Evolutionary conservation across 2,329 filamentous ascomycete species (phyloP).

Genomic region (Epichloe scottii): DNA sequence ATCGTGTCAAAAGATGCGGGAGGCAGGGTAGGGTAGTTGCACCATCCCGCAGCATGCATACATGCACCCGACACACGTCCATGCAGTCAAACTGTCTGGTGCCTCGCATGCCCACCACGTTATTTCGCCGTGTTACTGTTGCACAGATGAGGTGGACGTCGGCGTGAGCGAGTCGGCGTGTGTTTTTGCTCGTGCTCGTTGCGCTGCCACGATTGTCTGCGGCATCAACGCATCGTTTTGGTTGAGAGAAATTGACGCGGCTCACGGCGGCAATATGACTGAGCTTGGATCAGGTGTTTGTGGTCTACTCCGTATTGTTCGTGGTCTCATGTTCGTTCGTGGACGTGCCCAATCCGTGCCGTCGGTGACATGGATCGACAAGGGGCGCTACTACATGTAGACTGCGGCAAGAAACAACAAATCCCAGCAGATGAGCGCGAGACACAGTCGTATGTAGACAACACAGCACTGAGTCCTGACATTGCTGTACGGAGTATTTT

Average conservation of each 20-base stretch:
- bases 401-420: not conserved
- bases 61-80: too few species aligned
- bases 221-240: not conserved
- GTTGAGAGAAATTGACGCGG: not conserved
- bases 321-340: too few species aligned
- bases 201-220: too few species aligned
- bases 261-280: too few species aligned
- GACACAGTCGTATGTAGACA: not conserved
- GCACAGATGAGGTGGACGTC: not conserved
- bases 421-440: not conserved
- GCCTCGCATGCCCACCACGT: not conserved
- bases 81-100: not conserved
- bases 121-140: not conserved
- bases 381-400: not conserved
- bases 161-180: not conserved
- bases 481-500: not conserved
- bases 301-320: too few species aligned
- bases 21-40: not conserved
- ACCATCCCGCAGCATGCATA: not conserved
- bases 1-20: not conserved
- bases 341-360: not conserved
- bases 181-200: not conserved
- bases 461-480: too few species aligned
- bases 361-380: not conserved
- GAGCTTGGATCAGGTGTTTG: too few species aligned